Base-by-base conservation (phyloP, 495 filamentous ascomycete species). In the Parachaetomium inaequale region DNA sequence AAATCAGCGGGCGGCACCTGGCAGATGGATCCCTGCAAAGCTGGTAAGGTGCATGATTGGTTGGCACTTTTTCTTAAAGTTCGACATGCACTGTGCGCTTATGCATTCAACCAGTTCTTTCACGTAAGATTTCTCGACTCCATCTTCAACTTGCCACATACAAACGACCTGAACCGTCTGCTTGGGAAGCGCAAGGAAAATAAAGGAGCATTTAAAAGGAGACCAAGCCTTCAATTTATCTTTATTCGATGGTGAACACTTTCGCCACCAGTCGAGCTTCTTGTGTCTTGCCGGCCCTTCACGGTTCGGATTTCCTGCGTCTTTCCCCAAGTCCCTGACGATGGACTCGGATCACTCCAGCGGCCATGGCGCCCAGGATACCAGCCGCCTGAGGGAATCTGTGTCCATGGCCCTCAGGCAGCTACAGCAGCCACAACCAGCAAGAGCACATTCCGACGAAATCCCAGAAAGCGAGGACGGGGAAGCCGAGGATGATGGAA, bases 391-490 rank as follows among this genome's bases (percentile, higher is more conserved):
- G 25, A 38, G 52, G 23, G 32, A 56, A n/a, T 60, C 58, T 1
- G 43, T 51, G 28, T 65, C 63, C 3, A 65, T 65, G 36, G 58
- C 19, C 17, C 42, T 65, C 32, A 34, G 63, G 19, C 61, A 57
- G 19, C 4, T 52, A 5, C 54, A 28, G 14, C 36, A 47, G 6
- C 60, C 38, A 26, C 46, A 19, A 3, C 36, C 53, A 45, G 4
- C 46, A 50, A 55, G 58, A 28, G 15, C 28, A 4, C 25, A 21
- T 4, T 53, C 43, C 2, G 21, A 52, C 15, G 58, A 65, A 19
- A 49, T 61, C 32, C 58, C 58, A 7, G 63, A 65, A 58, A 65
- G 63, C 38, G 63, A 58, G 4, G 52, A 65, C 40, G 63, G 15
- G 4, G 58, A 61, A 4, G 25, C 14, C n/a, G 61, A 53, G 23